A percentile compares a stretch with the other conserved stretches of the same genome.
phyloP scores from a whole-genome alignment of 768 basidiomycete species.

The Boletus reticulatus region DNA sequence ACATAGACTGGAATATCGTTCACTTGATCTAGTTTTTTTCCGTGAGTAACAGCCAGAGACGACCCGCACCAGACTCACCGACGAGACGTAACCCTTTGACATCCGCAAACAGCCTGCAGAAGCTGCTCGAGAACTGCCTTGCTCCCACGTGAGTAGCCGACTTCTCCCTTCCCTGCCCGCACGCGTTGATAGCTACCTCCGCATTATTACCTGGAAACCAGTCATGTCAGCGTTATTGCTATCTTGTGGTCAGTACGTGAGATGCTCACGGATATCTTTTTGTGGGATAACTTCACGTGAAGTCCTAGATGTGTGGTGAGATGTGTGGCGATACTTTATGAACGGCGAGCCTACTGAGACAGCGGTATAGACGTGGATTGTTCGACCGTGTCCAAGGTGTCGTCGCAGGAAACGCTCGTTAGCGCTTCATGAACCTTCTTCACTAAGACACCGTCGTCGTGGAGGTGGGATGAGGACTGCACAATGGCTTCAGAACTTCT shows the following conservation, averaged over 20 bases:
- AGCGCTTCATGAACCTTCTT: neutral
- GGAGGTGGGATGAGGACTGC: neutral
- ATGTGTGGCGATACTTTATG: neutral
- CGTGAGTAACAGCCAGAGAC: neutral
- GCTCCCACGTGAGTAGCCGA: neutral
- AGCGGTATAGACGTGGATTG: neutral
- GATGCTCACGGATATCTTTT: constrained; percentile 29
- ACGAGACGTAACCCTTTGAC: neutral
- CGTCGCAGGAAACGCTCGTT: neutral
- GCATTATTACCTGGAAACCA: neutral
- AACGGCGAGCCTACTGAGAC: neutral
- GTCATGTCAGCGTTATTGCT: too few species aligned
- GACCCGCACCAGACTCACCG: neutral
- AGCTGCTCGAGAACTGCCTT: neutral
- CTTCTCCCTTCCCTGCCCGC: neutral
- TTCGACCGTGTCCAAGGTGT: neutral
- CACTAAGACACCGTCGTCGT: neutral
- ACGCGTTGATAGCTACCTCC: neutral
- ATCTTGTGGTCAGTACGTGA: too few species aligned
- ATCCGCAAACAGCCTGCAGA: neutral
- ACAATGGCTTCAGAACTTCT: neutral
- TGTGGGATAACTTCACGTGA: constrained; percentile 30
- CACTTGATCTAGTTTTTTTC: constrained; percentile 2
- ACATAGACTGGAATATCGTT: constrained; percentile 54
- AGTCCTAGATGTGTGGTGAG: neutral